Percentiles rank a stretch among this genome's conserved stretches.
phyloP scores from a whole-genome alignment of 2,329 filamentous ascomycete genomes.

The Colletotrichum sublineola region DNA sequence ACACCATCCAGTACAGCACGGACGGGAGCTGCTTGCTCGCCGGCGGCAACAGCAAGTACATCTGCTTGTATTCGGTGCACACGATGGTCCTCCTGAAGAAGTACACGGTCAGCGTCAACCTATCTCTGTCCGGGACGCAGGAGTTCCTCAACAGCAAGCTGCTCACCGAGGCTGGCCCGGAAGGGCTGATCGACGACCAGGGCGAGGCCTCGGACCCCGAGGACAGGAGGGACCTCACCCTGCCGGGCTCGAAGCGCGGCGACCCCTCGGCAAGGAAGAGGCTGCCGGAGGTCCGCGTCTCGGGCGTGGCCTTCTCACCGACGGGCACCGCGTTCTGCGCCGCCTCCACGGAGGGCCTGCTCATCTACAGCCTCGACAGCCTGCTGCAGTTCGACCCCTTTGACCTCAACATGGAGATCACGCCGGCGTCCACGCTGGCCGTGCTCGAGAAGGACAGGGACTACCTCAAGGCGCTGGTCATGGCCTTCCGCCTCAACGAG shows the following conservation, averaged over 20 bases:
- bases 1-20: constrained; percentile 88
- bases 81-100: constrained; percentile 94
- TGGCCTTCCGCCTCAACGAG: constrained; percentile 97
- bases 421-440: constrained; percentile 83
- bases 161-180: constrained; percentile 90
- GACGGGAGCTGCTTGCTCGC: constrained; percentile 93
- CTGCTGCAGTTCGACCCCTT: constrained; percentile 93
- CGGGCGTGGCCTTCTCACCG: constrained; percentile 87
- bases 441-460: constrained; percentile 78
- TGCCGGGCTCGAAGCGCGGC: constrained; percentile 90
- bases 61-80: constrained; percentile 94
- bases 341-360: constrained; percentile 91
- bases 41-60: constrained; percentile 97
- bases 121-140: constrained; percentile 95
- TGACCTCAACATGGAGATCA: constrained; percentile 94
- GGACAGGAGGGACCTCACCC: constrained; percentile 80
- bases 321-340: constrained; percentile 93
- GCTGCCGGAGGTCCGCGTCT: constrained; percentile 86
- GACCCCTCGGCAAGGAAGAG: constrained; percentile 85
- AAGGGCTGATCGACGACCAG: constrained; percentile 86
- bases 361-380: constrained; percentile 93
- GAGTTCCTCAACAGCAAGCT: constrained; percentile 95
- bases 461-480: constrained; percentile 92
- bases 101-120: constrained; percentile 93
- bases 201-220: constrained; percentile 92